Base-by-base conservation (phyloP, 148 eudicot genomes). In the Mesembryanthemum crystallinum region DNA sequence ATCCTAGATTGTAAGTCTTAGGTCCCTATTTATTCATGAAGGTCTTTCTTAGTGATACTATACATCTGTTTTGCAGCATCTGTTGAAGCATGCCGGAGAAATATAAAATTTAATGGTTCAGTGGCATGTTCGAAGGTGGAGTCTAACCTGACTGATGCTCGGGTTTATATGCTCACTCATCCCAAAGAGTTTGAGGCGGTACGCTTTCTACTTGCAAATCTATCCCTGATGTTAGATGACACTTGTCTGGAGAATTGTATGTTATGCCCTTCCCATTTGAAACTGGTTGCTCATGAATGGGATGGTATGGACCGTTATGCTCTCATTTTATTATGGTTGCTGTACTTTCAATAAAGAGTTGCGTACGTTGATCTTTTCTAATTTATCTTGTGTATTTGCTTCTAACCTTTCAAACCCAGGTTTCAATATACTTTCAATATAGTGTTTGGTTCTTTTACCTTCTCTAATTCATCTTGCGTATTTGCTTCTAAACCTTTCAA, bases 141-240 rank as follows among this genome's bases (percentile, higher is more conserved):
- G 76, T 92, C 98, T 6, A 87, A 89, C 77, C 88, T 92, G 73
- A 88, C 92, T 64, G 99, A 96, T 83, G 98, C 99, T 75, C 86
- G 98, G 72, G 97, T 96, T 72, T 91, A 88, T 85, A 96, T 96
- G 99, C 97, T 96, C 43, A 89, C 97, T 75, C 95, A 96, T 74
- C 98, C 99, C 29, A 96, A 92, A 71, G 99, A 96, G 84, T 96
- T 92, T 74, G 99, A 96, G 61, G 86, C 88, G 97, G 99, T 96
- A 96, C 73, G 85, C 7, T 67, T 20, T 69, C 20, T 43, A 29
- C 71, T 64, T 68, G 5, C 49, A 30, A 57, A 70, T 65, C 1
- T 66, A 57, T 33, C 24, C 23, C 33, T 43, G 35, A 47, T 45
- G 24, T 62, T 80, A 23, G 7, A 28, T 73, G 12, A 5, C 11